Base-by-base conservation (phyloP, 805 yeast genomes). In the Ogataea dorogensis region DNA sequence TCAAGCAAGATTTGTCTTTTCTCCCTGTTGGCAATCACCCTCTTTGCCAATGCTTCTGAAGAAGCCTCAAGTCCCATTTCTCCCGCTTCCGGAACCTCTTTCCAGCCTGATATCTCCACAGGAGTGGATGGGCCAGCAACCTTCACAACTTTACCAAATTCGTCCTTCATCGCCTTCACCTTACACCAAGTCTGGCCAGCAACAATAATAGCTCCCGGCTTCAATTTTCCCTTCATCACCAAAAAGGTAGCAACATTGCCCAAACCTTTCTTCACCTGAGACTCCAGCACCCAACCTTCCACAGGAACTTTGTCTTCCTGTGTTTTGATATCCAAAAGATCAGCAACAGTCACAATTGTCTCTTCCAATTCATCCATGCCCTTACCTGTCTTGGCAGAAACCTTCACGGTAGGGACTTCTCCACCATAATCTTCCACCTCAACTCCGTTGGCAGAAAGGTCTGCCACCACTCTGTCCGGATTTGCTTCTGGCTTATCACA, bases 381-480 rank as follows among this genome's bases (percentile, higher is more conserved):
- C 45, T 81, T 62, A 0, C 98, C 96, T 0, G 96, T 84, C 40
- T 81, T 76, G 0, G 95, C 98, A 23, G 95, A 84, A 1, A 93
- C 91, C 33, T 77, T 75, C 2, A 93, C 87, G 0, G 86, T 81
- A 55, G 88, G 97, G 5, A 88, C 81, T 25, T 93, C 98, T 36
- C 98, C 98, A 38, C 98, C 98, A 53, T 82, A 86, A 44, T 83
- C 89, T 55, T 93, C 98, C 18, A 86, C 81, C 42, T 85, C 91
- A 10, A 93, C 78, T 4, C 79, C 96, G 40, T 85, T 67, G 0
- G 74, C 65, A 1, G 94, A 77, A 39, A 93, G 68, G 56, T 89
- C 98, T 3, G 79, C 74, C 36, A 82, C 70, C 2, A 88, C 94
- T 50, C 74, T 79, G 17, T 85, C 88, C 1, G 87, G 71, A 31